A percentile compares a stretch with the other conserved stretches of the same genome.
These are phyloP conservation scores for Lyophyllum decastes DNA, from an alignment of 768 basidiomycete species.

Conservation along the genomic window DNA sequence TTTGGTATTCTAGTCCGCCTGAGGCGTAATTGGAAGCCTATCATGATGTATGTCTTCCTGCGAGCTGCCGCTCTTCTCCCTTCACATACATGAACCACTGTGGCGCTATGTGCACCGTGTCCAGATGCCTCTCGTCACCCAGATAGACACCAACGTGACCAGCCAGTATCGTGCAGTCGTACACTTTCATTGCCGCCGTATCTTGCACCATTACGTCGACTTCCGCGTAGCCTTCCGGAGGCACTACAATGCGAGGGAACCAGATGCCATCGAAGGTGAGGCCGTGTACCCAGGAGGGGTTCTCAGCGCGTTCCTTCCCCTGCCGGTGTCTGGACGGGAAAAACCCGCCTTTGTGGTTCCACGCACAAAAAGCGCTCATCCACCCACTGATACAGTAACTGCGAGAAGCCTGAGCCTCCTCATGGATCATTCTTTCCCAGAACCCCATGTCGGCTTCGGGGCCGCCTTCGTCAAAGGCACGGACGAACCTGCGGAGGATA, in stretches of 20 bases:
- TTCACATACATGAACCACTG: neutral
- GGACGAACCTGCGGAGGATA: constrained; percentile 35
- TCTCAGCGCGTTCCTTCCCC: neutral
- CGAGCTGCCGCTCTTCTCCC: neutral
- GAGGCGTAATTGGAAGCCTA: too few species aligned
- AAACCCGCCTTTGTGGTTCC: neutral
- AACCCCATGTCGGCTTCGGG: constrained; percentile 32
- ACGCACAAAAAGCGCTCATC: constrained; percentile 39
- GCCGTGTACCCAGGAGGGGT: neutral
- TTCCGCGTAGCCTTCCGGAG: neutral
- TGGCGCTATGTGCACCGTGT: neutral
- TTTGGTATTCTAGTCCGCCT: too few species aligned
- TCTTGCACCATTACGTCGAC: neutral
- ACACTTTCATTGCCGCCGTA: neutral
- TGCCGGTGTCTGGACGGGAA: neutral
- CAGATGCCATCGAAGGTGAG: neutral
- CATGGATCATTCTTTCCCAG: constrained; percentile 33
- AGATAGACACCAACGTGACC: neutral
- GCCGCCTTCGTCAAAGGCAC: constrained; percentile 30
- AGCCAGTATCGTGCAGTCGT: neutral
- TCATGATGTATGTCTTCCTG: too few species aligned
- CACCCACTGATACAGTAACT: constrained; percentile 35
- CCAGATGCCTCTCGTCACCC: neutral
- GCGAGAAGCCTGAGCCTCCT: constrained; percentile 17
- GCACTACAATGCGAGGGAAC: neutral